phyloP scores from a whole-genome alignment of 345 rosid genomes.

The Aquilaria malaccensis region DNA sequence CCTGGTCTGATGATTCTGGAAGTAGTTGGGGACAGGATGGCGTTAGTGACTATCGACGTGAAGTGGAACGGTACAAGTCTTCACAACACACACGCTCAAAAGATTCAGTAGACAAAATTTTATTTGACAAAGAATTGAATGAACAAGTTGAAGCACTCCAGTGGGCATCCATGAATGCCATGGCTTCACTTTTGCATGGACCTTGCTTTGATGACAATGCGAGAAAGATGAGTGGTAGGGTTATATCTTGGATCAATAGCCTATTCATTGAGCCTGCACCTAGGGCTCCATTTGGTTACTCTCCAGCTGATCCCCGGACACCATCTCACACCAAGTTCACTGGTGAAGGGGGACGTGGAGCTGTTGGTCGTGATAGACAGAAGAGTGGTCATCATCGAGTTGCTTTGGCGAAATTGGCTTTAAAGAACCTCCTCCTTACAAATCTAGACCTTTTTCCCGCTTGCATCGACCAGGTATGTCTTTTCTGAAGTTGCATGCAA shows the following conservation, averaged over 20 bases:
- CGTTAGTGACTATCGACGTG: conserved; percentile 88
- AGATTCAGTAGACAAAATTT: conserved; percentile 89
- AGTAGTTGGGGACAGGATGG: conserved; percentile 84
- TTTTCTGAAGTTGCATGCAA: conserved; percentile 16
- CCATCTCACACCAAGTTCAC: conserved; percentile 84
- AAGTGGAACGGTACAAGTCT: conserved; percentile 90
- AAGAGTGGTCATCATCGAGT: conserved; percentile 88
- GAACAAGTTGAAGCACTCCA: conserved; percentile 95
- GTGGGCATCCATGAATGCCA: conserved; percentile 97
- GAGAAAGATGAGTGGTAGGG: conserved; percentile 96
- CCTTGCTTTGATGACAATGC: conserved; percentile 99
- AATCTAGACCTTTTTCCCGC: conserved; percentile 97
- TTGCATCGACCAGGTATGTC: conserved; percentile 93
- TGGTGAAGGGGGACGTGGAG: conserved; percentile 84
- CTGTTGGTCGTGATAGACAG: conserved; percentile 78
- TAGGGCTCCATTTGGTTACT: conserved; percentile 93
- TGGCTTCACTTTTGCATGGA: conserved; percentile 95
- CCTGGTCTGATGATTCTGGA: conserved; percentile 90
- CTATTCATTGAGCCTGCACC: conserved; percentile 92
- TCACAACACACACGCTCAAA: conserved; percentile 87
- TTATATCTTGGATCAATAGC: conserved; percentile 95
- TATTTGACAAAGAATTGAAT: conserved; percentile 86
- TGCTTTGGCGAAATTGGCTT: conserved; percentile 87
- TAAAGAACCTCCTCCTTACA: conserved; percentile 91
- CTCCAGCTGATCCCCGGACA: conserved; percentile 89